Evolutionary conservation across 345 rosid species (phyloP).

Genomic region (Ceriops zippeliana): DNA sequence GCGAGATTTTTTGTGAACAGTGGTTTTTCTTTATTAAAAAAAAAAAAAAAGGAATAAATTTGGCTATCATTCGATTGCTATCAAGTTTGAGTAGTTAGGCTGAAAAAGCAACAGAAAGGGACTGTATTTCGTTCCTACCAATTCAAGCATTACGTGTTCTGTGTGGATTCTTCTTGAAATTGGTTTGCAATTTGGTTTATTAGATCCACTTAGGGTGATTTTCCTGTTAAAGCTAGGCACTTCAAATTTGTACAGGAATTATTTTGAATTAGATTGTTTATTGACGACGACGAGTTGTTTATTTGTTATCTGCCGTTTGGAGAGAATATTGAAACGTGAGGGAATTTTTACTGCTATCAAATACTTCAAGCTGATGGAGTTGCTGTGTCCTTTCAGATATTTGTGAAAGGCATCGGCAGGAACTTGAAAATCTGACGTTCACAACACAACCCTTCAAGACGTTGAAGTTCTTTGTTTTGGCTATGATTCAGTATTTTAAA

Average conservation of each 20-base stretch:
- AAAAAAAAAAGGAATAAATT: too few species aligned
- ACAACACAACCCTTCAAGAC: constrained; percentile 71
- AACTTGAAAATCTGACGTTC: constrained; percentile 65
- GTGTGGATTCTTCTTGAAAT: background rate
- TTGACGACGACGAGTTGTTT: background rate
- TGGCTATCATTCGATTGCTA: background rate
- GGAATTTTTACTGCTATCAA: background rate
- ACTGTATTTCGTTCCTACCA: background rate
- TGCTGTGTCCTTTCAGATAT: constrained; percentile 40
- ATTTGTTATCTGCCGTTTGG: too few species aligned
- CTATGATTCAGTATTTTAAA: constrained; percentile 53
- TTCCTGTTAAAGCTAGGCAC: background rate
- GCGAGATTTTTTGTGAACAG: background rate
- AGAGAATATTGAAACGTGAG: background rate
- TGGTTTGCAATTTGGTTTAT: background rate
- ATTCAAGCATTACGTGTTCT: background rate
- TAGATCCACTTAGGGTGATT: background rate
- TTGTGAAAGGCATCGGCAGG: constrained; percentile 58
- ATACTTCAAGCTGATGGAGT: background rate
- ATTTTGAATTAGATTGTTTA: constrained; percentile 5
- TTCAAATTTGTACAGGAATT: background rate
- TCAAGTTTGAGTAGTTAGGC: background rate
- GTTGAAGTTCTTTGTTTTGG: constrained; percentile 59
- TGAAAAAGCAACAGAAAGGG: background rate
- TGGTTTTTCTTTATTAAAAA: too few species aligned